Evolutionary conservation across 192 early-diverging fungal species (phyloP), one percentile per base, ranked within the genome.

Genomic region (Backusella mclennaniae): DNA sequence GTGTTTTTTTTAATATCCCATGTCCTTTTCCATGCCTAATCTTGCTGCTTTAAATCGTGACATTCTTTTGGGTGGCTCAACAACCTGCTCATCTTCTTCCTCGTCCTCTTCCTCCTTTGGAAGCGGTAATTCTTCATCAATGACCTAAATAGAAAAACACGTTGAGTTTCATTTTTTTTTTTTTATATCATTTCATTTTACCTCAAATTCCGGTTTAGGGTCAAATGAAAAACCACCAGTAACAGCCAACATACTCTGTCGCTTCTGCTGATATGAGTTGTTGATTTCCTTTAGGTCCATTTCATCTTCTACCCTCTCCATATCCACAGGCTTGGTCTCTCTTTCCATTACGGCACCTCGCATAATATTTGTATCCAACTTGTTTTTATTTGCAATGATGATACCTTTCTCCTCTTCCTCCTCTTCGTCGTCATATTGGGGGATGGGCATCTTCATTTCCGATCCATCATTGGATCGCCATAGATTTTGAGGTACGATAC

Each of bases 271-370:
- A 71, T 83, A 83, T 7, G 63, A 71, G 15, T 71, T 49, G 14
- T 66, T 73, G 33, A 83, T 79, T 71, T 88, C 85, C 66, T 77
- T 73, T 42, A 85, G 70, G 41, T 86, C 71, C 87, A 88, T 86
- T 35, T 88, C 84, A 8, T 86, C 83, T 53, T 86, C 85, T 5
- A 85, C 71, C 44, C 82, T 82, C 14, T 88, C 87, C 56, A 84
- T 67, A 38, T 88, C 79, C 23, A 86, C 75, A n/a, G 80, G 52
- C 12, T 86, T 80, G 19, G 83, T 75, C 2, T 86, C 85, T 19
- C 76, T 78, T 72, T 88, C 85, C 26, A 85, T 82, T 35, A 88
- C 82, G 3, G 74, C 76, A n/a, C 83, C 84, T 63, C 78, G 78
- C 86, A 87, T 83, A 4, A 80, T 38, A 0, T 80, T 66, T 9